Evolutionary conservation across 1,284 basidiomycete genomes (phyloP), one percentile per base, ranked within the genome.

Genomic region (Cerrena zonata): DNA sequence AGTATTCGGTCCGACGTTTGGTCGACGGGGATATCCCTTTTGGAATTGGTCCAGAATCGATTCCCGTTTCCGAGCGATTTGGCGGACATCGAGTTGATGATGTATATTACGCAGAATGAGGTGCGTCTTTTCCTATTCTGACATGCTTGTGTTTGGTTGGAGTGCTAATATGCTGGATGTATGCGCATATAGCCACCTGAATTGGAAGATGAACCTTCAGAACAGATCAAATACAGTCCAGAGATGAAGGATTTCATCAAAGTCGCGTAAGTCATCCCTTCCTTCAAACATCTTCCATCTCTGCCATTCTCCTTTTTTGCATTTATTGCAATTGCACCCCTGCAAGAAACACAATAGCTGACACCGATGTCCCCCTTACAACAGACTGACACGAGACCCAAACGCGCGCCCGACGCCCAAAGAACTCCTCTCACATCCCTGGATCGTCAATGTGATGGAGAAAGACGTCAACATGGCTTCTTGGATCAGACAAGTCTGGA

Each of bases 1-100:
- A 89, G 89, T 24, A 96, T 97, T 65, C 86, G 89, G 48, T 91
- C 94, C 21, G 94, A 99, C 65, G 94, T 99, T n/a, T 99, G 94
- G 94, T 97, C 94, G 1, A 86, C 92, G 25, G 95, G 94, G 21
- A 81, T 99, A 38, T 89, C 94, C 0, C 77, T 99, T 23, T 78
- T 98, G 55, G 95, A 99, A 69, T 81, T 99, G 21, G 90, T 94
- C 1, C 86, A 92, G 66, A 94, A 97, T 63, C 85, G 89, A 15
- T 97, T 95, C 76, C 96, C 96, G 1, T 98, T 97, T 74, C 91
- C 94, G 1, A 86, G 82, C 43, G 94, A 97, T 61, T 77, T 93
- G 39, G 88, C 91, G 3, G 86, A 93, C 13, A 94, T 99, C 65
- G 95, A 99, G 64, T 75, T 99, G 46, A 82, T 99, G 69, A 88